phyloP scores from a whole-genome alignment of 257 asterid species.

The Solanum peruvianum region DNA sequence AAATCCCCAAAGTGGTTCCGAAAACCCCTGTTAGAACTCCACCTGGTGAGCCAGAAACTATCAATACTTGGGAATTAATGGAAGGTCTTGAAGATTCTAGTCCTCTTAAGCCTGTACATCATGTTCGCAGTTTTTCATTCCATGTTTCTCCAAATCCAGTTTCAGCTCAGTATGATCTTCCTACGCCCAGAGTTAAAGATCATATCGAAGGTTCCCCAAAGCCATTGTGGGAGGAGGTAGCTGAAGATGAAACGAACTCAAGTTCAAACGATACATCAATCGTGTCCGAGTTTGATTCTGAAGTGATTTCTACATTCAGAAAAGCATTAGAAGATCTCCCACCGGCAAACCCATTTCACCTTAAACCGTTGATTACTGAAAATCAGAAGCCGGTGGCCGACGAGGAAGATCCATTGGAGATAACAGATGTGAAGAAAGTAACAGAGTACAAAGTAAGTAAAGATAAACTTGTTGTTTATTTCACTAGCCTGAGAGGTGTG shows the following conservation, averaged over 20 bases:
- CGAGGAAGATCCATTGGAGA: slow-evolving; percentile 11
- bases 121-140: slow-evolving; percentile 70
- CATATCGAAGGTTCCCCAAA: slow-evolving; percentile 8
- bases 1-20: slow-evolving; percentile 45
- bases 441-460: slow-evolving; percentile 3
- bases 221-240: slow-evolving; percentile 32
- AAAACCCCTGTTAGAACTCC: slow-evolving; percentile 47
- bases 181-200: slow-evolving; percentile 35
- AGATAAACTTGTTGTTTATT: slow-evolving; percentile 54
- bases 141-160: slow-evolving; percentile 12
- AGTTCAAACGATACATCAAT: slow-evolving; percentile 44
- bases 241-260: slow-evolving; percentile 37
- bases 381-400: slow-evolving; percentile 4
- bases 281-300: slow-evolving; percentile 64
- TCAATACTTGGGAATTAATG: slow-evolving; percentile 68
- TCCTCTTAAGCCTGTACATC: slow-evolving; percentile 27
- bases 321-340: slow-evolving; percentile 75
- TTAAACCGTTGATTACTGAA: slow-evolving; percentile 15
- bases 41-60: slow-evolving; percentile 65
- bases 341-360: slow-evolving; percentile 62
- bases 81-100: slow-evolving; percentile 56
- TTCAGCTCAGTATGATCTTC: slow-evolving; percentile 25
- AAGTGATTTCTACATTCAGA: slow-evolving; percentile 56
- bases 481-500: slow-evolving; percentile 82
- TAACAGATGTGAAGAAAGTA: not conserved